Base-by-base conservation (phyloP, 2,329 filamentous ascomycete species). In the Paraphaeosphaeria minitans region DNA sequence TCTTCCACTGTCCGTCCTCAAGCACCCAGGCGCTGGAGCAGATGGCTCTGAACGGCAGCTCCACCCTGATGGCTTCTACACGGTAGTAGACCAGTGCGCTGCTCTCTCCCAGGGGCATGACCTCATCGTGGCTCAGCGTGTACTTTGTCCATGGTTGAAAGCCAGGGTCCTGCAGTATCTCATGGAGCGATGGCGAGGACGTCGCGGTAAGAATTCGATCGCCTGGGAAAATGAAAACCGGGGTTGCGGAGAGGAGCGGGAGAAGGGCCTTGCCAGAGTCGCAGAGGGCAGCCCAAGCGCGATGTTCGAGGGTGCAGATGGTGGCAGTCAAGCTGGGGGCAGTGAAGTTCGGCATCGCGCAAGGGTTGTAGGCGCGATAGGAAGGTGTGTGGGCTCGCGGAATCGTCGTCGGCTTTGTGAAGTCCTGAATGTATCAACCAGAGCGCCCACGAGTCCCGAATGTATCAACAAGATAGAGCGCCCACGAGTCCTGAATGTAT, bases 201-300 rank as follows among this genome's bases (percentile, higher is more conserved):
- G 73, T 72, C 3, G 74, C 72, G 1, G 69, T 68, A 31, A 77
- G 72, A 3, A 66, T 71, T 35, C 73, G 69, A 39, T 78, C 72
- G 27, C 74, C 71, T 4, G 77, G 77, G 57, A 77, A 74, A 27
- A 78, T 78, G 52, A 78, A 78, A 71, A 79, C 77, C 58, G 74
- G 74, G 35, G 64, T 78, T 41, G 70, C 66, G 13, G 68, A 67
- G 22, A 69, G 64, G 14, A 67, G 75, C 14, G 76, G 75, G 4
- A 69, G 65, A 27, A 76, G 75, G 53, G 64, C 63, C 9, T 70
- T 66, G 57, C 76, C 67, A 7, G 69, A 67, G 43, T 57, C 63
- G 62, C 69, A 78, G 51, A 74, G 75, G 13, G 63, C 77, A 3
- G 70, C 73, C 59, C 78, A 78, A 47, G 73, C 74, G 47, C 65